phyloP scores from a whole-genome alignment of 768 basidiomycete genomes.

The Amanita rubescens region DNA sequence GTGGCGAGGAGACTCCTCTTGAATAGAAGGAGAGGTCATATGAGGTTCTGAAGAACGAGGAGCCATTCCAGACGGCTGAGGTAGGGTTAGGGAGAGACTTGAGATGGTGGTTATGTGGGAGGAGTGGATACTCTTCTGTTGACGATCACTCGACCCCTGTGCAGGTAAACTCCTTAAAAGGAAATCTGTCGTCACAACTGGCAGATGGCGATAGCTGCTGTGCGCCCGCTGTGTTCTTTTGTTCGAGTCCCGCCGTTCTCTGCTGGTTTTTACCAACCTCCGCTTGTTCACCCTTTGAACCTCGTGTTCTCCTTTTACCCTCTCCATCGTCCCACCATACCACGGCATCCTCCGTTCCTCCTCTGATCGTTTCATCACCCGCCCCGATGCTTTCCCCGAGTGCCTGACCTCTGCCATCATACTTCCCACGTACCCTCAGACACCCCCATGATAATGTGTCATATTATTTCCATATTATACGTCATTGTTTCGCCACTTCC shows the following conservation, averaged over 20 bases:
- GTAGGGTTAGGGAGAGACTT: background rate
- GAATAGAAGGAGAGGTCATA: background rate
- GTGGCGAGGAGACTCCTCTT: background rate
- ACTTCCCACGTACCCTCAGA: background rate
- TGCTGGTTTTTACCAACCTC: background rate
- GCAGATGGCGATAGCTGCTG: background rate
- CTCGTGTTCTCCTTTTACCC: background rate
- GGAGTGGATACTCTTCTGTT: slow-evolving; percentile 3
- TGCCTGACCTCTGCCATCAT: slow-evolving; percentile 1
- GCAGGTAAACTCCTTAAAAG: background rate
- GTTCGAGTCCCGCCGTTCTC: background rate
- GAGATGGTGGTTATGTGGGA: background rate
- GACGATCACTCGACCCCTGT: slow-evolving; percentile 9
- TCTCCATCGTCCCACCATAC: background rate
- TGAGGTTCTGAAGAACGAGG: background rate
- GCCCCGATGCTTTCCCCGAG: background rate
- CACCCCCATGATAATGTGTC: background rate
- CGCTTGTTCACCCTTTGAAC: background rate
- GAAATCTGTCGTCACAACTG: slow-evolving; percentile 6
- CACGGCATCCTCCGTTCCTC: background rate
- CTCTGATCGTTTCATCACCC: background rate
- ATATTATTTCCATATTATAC: background rate
- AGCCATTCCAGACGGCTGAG: background rate
- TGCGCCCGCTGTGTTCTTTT: background rate
- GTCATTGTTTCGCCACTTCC: background rate